Evolutionary conservation across 2,329 filamentous ascomycete genomes (phyloP).

Genomic region (Fusarium chuoi): DNA sequence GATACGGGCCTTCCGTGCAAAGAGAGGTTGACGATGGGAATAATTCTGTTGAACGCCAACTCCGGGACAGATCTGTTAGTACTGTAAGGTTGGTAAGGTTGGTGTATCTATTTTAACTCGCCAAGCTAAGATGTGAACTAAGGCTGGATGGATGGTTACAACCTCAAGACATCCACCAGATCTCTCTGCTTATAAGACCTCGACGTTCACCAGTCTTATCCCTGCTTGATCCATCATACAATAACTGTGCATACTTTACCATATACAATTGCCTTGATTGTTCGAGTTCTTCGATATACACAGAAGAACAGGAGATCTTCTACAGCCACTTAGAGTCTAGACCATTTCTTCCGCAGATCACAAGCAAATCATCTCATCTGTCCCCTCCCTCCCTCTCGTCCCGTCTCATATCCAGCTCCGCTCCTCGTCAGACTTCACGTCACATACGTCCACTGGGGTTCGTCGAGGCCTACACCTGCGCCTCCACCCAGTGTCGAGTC

Average conservation of each 20-base stretch:
- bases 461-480: conserved; percentile 14
- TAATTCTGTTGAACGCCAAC: conserved; percentile 15
- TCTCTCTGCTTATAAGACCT: conserved; percentile 22
- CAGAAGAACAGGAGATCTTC: background rate
- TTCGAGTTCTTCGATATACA: background rate
- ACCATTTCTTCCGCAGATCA: conserved; percentile 19
- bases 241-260: background rate
- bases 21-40: conserved; percentile 1
- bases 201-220: background rate
- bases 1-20: conserved; percentile 18
- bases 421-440: background rate
- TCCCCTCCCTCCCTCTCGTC: conserved; percentile 6
- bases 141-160: conserved; percentile 25
- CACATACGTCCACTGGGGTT: conserved; percentile 3
- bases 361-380: conserved; percentile 5
- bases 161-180: conserved; percentile 3
- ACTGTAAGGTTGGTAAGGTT: conserved; percentile 1
- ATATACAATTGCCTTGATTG: background rate
- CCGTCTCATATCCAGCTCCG: background rate
- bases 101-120: conserved; percentile 35
- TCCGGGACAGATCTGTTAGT: conserved; percentile 9
- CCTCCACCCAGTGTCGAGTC: conserved; percentile 24
- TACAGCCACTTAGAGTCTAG: conserved; percentile 36
- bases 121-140: conserved; percentile 12
- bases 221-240: conserved; percentile 4